These are phyloP conservation scores for Aspergillus pseudoviridinutans DNA, from an alignment of 2,329 filamentous ascomycete genomes.

Conservation along the genomic window DNA sequence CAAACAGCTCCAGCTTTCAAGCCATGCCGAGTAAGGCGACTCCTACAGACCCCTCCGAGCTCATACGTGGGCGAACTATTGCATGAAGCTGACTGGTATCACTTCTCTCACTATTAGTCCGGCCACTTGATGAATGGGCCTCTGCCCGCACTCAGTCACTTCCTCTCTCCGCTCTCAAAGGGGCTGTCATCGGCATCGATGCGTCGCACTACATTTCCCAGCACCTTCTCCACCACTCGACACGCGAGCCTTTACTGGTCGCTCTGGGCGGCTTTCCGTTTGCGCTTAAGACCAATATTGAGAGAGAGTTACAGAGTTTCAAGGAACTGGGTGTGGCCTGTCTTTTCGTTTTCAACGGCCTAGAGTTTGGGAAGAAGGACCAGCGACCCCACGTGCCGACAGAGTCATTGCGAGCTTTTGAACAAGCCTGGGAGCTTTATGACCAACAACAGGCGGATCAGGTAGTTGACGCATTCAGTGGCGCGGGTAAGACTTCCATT, in stretches of 20 bases:
- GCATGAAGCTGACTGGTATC: not conserved
- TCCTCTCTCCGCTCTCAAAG: constrained; percentile 67
- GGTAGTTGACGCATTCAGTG: constrained; percentile 83
- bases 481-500: constrained; percentile 58
- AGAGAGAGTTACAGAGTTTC: constrained; percentile 71
- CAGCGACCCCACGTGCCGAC: constrained; percentile 58
- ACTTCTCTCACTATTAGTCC: constrained; percentile 31
- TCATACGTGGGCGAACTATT: not conserved
- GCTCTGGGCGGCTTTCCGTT: constrained; percentile 85
- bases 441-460: constrained; percentile 72
- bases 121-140: constrained; percentile 56
- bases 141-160: constrained; percentile 53
- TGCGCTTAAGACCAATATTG: constrained; percentile 70
- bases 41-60: constrained; percentile 2
- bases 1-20: constrained; percentile 20
- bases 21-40: constrained; percentile 36
- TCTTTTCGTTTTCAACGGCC: constrained; percentile 87
- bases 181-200: constrained; percentile 76
- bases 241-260: constrained; percentile 81
- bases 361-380: constrained; percentile 73
- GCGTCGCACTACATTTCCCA: constrained; percentile 83
- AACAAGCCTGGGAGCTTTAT: constrained; percentile 83
- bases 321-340: constrained; percentile 67
- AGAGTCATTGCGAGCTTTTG: constrained; percentile 63
- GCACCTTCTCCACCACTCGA: constrained; percentile 65